Evolutionary conservation across 371 early-diverging fungal species (phyloP).

Genomic region (Circinella minor): DNA sequence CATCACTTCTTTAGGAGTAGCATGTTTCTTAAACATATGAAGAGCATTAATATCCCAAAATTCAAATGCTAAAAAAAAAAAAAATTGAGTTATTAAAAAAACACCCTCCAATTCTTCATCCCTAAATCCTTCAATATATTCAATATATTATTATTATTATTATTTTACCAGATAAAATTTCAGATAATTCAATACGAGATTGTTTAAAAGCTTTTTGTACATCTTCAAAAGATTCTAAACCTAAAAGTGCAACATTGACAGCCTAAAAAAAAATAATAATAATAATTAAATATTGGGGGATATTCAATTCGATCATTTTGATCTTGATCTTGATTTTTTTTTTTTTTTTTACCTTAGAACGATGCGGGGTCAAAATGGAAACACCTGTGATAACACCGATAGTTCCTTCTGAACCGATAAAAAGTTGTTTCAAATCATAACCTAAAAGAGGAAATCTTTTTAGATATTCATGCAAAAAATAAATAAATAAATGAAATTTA

Average conservation of each 20-base stretch:
- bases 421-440: conserved; percentile 92
- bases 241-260: conserved; percentile 83
- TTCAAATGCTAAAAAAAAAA: conserved; percentile 87
- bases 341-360: conserved; percentile 31
- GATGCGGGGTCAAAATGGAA: conserved; percentile 68
- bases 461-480: not conserved
- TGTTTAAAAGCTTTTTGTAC: conserved; percentile 82
- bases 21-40: conserved; percentile 74
- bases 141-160: too few relatives aligned
- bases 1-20: conserved; percentile 66
- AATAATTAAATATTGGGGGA: not conserved
- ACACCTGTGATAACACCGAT: conserved; percentile 91
- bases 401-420: conserved; percentile 94
- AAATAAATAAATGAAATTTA: not conserved
- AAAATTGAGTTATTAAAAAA: too few relatives aligned
- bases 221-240: conserved; percentile 72
- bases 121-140: too few relatives aligned
- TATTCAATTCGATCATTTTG: not conserved
- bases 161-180: conserved; percentile 83
- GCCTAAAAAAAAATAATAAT: conserved; percentile 34
- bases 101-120: too few relatives aligned
- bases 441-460: conserved; percentile 41
- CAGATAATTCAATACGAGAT: conserved; percentile 82
- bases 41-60: conserved; percentile 87
- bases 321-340: too few relatives aligned